A percentile compares a stretch with the other conserved stretches of the same genome.
Conservation (phyloP, 1,284 basidiomycete genomes). For the Ustilago xerochloae region DNA sequence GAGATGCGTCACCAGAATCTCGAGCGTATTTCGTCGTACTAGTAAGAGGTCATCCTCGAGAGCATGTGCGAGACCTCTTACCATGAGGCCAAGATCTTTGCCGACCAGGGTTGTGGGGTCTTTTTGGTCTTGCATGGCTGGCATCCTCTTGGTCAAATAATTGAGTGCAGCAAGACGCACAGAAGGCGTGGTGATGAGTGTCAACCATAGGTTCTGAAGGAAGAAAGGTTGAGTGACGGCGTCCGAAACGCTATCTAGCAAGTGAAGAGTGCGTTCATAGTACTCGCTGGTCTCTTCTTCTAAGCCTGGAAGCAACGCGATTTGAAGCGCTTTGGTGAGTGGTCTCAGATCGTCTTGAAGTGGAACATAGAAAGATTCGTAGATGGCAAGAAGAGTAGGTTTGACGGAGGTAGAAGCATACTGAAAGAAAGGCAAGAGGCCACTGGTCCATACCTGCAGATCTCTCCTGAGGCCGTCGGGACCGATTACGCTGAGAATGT, state of each 20-base stretch:
- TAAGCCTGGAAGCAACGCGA: constrained; percentile 81
- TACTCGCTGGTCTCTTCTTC: constrained; percentile 71
- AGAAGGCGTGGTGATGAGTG: constrained; percentile 88
- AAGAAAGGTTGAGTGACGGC: constrained; percentile 81
- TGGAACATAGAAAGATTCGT: constrained; percentile 77
- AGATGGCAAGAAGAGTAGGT: constrained; percentile 55
- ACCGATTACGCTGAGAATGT: constrained; percentile 89
- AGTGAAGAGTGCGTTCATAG: constrained; percentile 88
- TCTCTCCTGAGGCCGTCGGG: constrained; percentile 88
- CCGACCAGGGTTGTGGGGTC: constrained; percentile 69
- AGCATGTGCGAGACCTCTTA: constrained; percentile 86
- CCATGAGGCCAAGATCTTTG: constrained; percentile 88
- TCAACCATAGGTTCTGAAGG: constrained; percentile 92
- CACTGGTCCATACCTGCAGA: constrained; percentile 92
- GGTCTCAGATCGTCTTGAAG: constrained; percentile 84
- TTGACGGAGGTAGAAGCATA: constrained; percentile 86
- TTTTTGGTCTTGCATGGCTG: constrained; percentile 64
- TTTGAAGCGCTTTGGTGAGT: constrained; percentile 90
- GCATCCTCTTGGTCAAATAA: constrained; percentile 83
- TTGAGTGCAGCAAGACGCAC: constrained; percentile 88
- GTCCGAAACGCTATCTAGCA: constrained; percentile 84
- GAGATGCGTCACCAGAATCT: constrained; percentile 59
- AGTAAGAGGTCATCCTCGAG: constrained; percentile 81
- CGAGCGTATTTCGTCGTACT: constrained; percentile 68
- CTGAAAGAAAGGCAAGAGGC: constrained; percentile 97